Percentiles rank a stretch among this genome's conserved stretches.
These are phyloP conservation scores for Pyrenophora graminea DNA, from an alignment of 2,329 filamentous ascomycete species.

Conservation along the genomic window DNA sequence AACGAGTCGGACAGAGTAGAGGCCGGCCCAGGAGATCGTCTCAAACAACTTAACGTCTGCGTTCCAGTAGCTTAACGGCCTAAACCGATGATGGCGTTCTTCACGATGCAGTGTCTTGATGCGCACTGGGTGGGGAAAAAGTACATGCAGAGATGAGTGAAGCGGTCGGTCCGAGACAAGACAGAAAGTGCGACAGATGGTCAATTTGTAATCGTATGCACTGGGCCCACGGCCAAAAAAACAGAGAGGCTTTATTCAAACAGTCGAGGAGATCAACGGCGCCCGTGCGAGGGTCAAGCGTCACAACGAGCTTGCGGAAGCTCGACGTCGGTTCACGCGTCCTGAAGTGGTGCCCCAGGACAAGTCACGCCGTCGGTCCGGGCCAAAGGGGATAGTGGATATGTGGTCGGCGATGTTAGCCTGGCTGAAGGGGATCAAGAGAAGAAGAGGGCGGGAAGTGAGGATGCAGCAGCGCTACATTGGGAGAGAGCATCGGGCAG, in stretches of 20 bases:
- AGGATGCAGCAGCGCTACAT: conserved; percentile 37
- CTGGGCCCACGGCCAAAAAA: conserved; percentile 26
- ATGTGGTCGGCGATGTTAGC: conserved; percentile 26
- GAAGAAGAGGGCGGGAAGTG: conserved; percentile 23
- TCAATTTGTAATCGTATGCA: conserved; percentile 37
- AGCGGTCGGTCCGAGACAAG: conserved; percentile 44
- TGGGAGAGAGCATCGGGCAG: conserved; percentile 32
- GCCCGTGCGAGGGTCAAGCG: conserved; percentile 25
- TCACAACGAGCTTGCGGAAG: conserved; percentile 22
- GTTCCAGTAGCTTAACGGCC: conserved; percentile 39
- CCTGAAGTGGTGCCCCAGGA: conserved; percentile 30
- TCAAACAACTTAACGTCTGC: conserved; percentile 43
- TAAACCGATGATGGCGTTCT: conserved; percentile 35
- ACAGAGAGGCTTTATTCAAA: conserved; percentile 26
- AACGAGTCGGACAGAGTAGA: conserved; percentile 33
- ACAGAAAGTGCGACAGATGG: conserved; percentile 40
- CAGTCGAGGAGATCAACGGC: conserved; percentile 19
- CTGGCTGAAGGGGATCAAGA: conserved; percentile 24
- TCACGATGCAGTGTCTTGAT: conserved; percentile 29
- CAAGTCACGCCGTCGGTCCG: conserved; percentile 16
- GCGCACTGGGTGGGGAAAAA: conserved; percentile 37
- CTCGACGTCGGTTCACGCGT: conserved; percentile 25
- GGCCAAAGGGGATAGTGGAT: conserved; percentile 30
- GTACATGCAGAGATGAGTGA: conserved; percentile 40
- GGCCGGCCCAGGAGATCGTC: conserved; percentile 36